Conservation (phyloP, 768 basidiomycete species). For the Leccinum imitatum region DNA sequence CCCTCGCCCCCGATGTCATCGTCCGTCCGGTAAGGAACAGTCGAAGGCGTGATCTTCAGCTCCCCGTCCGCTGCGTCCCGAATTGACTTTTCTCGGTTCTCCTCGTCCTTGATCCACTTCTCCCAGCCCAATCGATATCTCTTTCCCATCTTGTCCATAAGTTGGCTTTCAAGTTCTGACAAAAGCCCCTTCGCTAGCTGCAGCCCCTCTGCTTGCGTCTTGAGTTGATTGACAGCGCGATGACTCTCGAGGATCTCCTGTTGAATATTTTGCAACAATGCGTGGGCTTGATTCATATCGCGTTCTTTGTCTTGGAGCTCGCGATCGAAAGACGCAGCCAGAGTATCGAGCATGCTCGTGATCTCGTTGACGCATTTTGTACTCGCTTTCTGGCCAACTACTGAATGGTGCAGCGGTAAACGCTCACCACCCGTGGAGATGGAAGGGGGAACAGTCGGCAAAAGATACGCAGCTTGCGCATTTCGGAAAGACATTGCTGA, state of each 20-base stretch:
- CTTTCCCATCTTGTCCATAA: slow-evolving; percentile 75
- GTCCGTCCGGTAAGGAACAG: slow-evolving; percentile 46
- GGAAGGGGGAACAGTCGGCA: slow-evolving; percentile 44
- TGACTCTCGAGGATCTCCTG: slow-evolving; percentile 88
- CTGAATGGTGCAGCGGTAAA: slow-evolving; percentile 80
- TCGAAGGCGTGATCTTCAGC: slow-evolving; percentile 45
- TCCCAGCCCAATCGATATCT: slow-evolving; percentile 88
- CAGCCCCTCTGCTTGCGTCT: slow-evolving; percentile 65
- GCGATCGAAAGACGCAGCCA: slow-evolving; percentile 88
- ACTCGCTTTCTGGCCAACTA: slow-evolving; percentile 81
- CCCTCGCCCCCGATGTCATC: slow-evolving; percentile 45
- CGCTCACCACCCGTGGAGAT: slow-evolving; percentile 51
- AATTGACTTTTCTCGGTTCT: slow-evolving; percentile 68
- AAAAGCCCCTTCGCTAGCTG: slow-evolving; percentile 58
- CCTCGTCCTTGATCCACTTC: slow-evolving; percentile 88
- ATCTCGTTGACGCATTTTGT: slow-evolving; percentile 85
- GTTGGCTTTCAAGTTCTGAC: slow-evolving; percentile 59
- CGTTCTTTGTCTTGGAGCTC: slow-evolving; percentile 91
- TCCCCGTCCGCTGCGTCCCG: slow-evolving; percentile 62
- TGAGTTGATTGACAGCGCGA: slow-evolving; percentile 68
- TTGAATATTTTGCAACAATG: slow-evolving; percentile 82
- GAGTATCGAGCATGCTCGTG: slow-evolving; percentile 79
- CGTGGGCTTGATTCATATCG: slow-evolving; percentile 86
- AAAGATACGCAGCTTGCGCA: slow-evolving; percentile 50
- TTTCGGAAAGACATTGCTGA: slow-evolving; percentile 73